phyloP scores from a whole-genome alignment of 1,284 basidiomycete species.

The Microbotryum violaceum region DNA sequence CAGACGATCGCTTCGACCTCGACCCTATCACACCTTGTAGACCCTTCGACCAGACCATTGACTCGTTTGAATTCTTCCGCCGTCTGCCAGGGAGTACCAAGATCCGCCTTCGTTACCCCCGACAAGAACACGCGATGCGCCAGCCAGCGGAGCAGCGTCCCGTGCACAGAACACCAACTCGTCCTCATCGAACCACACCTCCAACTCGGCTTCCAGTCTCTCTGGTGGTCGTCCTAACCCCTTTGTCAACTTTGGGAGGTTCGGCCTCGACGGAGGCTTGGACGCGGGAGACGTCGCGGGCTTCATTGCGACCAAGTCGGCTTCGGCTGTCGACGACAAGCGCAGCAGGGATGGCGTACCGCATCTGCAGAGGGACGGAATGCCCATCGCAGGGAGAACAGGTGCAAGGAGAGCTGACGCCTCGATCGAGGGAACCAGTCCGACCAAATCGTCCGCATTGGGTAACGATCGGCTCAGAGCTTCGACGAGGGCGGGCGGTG shows the following conservation, averaged over 20 bases:
- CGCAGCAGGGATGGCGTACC: not conserved
- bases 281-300: constrained; percentile 4
- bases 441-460: not conserved
- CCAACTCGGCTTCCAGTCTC: no score
- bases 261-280: constrained; percentile 28
- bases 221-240: constrained; percentile 11
- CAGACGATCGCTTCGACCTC: no score
- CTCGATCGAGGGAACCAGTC: constrained; percentile 1
- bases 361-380: not conserved
- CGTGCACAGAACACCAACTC: no score
- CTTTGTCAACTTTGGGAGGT: constrained; percentile 30
- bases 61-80: no score
- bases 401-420: constrained; percentile 3
- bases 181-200: no score
- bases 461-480: not conserved
- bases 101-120: constrained; percentile 18
- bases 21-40: no score
- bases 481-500: not conserved
- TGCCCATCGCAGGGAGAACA: not conserved
- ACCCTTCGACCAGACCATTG: no score
- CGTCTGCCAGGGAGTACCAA: constrained; percentile 20
- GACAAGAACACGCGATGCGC: constrained; percentile 1
- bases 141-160: not conserved
- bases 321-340: not conserved
- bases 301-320: not conserved